A percentile compares a stretch with the other conserved stretches of the same genome.
phyloP scores from a whole-genome alignment of 805 yeast genomes.

The Gaillardinia entomophila region DNA sequence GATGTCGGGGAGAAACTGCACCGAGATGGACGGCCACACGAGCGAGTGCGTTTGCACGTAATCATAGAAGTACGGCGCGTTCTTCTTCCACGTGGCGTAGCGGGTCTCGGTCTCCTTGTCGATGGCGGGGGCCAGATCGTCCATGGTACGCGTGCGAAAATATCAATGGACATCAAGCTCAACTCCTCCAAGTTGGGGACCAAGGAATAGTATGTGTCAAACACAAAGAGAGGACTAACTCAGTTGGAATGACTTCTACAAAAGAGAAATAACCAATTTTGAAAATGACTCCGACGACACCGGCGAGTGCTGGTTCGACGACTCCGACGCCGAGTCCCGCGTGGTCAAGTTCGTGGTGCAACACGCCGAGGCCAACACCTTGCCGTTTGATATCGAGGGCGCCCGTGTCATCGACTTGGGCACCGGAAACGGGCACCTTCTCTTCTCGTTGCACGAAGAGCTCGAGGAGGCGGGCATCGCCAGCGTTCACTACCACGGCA shows the following conservation, averaged over 20 bases:
- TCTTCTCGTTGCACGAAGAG: slow-evolving; percentile 64
- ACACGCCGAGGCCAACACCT: slow-evolving; percentile 30
- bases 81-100: slow-evolving; percentile 58
- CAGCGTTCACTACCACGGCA: slow-evolving; percentile 41
- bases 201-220: slow-evolving; percentile 54
- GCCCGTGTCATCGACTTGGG: slow-evolving; percentile 71
- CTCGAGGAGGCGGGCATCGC: slow-evolving; percentile 38
- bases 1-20: slow-evolving; percentile 60
- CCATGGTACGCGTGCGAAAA: neutral
- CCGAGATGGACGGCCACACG: slow-evolving; percentile 61
- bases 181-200: slow-evolving; percentile 85
- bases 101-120: slow-evolving; percentile 28
- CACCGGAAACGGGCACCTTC: slow-evolving; percentile 91
- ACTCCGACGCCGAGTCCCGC: slow-evolving; percentile 84
- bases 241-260: slow-evolving; percentile 86
- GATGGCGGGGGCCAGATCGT: slow-evolving; percentile 8
- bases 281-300: slow-evolving; percentile 71
- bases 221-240: slow-evolving; percentile 5
- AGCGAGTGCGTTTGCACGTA: slow-evolving; percentile 46
- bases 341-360: slow-evolving; percentile 68
- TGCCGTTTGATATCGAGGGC: slow-evolving; percentile 13
- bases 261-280: slow-evolving; percentile 67
- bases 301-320: slow-evolving; percentile 97
- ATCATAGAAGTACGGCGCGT: slow-evolving; percentile 51
- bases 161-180: slow-evolving; percentile 33